Base-by-base conservation (phyloP, 345 rosid species). In the Eucalyptus sp. region DNA sequence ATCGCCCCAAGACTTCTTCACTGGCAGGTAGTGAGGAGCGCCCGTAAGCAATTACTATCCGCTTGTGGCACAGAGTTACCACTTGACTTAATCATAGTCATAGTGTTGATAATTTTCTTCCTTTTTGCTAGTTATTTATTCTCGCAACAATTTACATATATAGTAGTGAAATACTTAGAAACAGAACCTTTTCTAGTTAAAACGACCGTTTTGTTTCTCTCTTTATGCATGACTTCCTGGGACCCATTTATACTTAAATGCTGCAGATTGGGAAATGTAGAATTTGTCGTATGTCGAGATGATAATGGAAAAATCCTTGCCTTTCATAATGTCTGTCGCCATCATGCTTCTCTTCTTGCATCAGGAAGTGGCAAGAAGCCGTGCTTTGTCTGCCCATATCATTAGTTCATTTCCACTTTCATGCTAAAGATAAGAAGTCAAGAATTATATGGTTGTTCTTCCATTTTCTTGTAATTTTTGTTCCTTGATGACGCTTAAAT, bases 321-420 rank as follows among this genome's bases (percentile, higher is more conserved):
- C 87, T 96, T 96, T 90, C 98, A 97, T 86, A 97, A 97, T 90
- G 99, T 96, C 31, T 96, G 99, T 88, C 94, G 99, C 86, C 99
- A 96, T 88, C 99, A 96, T 90, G 99, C 98, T 33, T 95, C 97
- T 85, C 92, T 97, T 90, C 95, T 97, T 90, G 96, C 96, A 4
- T 92, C 93, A 52, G 99, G 98, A 88, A 90, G 90, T 88, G 99
- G 99, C 85, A 92, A 88, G 52, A 96, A 91, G 86, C 92, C 98
- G 81, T 96, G 99, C 91, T 96, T 96, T 88, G 95, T 95, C 1
- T 96, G 99, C 94, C 99, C 98, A 88, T 96, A 96, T 90, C 97
- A 96, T 96, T 87, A 93, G 93, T 91, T 86, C 76, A 50, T 7
- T 50, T 52, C 58, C 81, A 71, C 24, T 71, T 37, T 71, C 81